Evolutionary conservation across 768 basidiomycete genomes (phyloP).

Genomic region (Russula lepida): DNA sequence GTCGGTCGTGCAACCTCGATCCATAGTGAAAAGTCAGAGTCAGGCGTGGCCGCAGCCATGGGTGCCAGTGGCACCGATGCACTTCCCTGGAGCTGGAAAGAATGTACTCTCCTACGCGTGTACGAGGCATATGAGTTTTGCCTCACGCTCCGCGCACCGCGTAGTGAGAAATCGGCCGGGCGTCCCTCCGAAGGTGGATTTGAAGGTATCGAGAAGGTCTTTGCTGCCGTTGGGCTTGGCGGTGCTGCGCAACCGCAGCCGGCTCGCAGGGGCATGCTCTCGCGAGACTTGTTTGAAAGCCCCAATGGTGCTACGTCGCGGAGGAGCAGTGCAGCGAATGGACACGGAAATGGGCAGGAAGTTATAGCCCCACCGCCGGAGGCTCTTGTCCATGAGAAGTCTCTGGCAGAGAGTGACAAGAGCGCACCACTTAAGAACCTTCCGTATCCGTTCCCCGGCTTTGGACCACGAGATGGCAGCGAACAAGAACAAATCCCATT

Average conservation of each 20-base stretch:
- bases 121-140: constrained; percentile 82
- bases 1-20: constrained; percentile 49
- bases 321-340: constrained; percentile 20
- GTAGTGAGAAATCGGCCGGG: constrained; percentile 27
- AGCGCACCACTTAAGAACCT: constrained; percentile 41
- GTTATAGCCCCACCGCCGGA: constrained; percentile 27
- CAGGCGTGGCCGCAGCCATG: background rate
- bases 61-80: constrained; percentile 26
- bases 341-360: constrained; percentile 5
- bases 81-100: constrained; percentile 75
- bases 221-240: constrained; percentile 45
- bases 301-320: constrained; percentile 31
- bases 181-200: constrained; percentile 28
- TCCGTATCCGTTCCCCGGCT: constrained; percentile 66
- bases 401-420: constrained; percentile 36
- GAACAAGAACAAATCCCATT: constrained; percentile 64
- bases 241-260: constrained; percentile 38
- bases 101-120: constrained; percentile 58
- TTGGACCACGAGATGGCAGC: constrained; percentile 42
- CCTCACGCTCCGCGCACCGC: constrained; percentile 36
- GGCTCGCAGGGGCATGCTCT: constrained; percentile 49
- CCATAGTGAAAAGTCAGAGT: constrained; percentile 40
- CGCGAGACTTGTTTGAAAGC: constrained; percentile 57
- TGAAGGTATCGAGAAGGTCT: constrained; percentile 52
- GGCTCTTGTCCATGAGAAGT: constrained; percentile 29